Evolutionary conservation across 1,139 yeast genomes (phyloP).

Genomic region (Scheffersomyces stambukii): DNA sequence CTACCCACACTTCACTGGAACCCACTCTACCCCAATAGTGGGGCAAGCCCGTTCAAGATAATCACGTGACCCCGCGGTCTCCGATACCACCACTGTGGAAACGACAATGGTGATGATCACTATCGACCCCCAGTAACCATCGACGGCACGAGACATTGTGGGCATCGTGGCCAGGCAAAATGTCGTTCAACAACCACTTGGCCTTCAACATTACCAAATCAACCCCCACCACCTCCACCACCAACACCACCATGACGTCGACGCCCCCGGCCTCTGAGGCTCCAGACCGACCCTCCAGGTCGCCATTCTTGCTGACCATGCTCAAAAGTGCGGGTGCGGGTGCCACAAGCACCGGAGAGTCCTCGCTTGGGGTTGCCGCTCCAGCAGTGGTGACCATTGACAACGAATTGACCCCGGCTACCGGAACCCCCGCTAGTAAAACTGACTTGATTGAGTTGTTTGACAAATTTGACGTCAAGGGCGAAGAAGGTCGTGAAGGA

Average conservation of each 20-base stretch:
- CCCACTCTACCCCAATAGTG: too few relatives aligned
- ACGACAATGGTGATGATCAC: conserved; percentile 1
- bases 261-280: conserved; percentile 4
- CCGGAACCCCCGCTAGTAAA: conserved; percentile 9
- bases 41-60: too few relatives aligned
- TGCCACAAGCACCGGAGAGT: too few relatives aligned
- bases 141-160: too few relatives aligned
- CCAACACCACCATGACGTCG: conserved; percentile 29
- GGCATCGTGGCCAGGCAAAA: too few relatives aligned
- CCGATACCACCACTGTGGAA: too few relatives aligned
- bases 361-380: conserved; percentile 17
- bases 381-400: conserved; percentile 24
- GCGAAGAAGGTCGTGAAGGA: conserved; percentile 6
- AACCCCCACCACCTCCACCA: conserved; percentile 43
- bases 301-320: conserved; percentile 3
- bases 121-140: neutral
- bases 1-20: too few relatives aligned
- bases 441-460: conserved; percentile 36
- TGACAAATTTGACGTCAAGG: conserved; percentile 34
- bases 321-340: too few relatives aligned
- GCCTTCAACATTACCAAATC: conserved; percentile 39
- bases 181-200: conserved; percentile 32
- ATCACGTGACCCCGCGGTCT: too few relatives aligned
- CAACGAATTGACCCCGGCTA: conserved; percentile 9
- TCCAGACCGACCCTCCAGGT: neutral